These are phyloP conservation scores for Trametes elegans DNA, from an alignment of 768 basidiomycete species.

Conservation along the genomic window DNA sequence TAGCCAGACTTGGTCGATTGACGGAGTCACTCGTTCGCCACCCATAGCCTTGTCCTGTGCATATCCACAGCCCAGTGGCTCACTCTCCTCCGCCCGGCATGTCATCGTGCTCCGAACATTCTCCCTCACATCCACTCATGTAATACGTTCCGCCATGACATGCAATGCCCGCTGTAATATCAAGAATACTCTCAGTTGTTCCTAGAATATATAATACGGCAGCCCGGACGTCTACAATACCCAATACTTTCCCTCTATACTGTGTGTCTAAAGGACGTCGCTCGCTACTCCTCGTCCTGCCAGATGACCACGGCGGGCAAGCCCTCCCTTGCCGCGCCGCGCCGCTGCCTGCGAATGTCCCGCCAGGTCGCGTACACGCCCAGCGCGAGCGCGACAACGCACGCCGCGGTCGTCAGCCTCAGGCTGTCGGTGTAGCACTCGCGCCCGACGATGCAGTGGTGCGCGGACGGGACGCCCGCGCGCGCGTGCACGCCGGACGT, in stretches of 20 bases:
- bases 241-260: not conserved
- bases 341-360: slow-evolving; percentile 31
- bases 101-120: too few relatives aligned
- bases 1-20: too few relatives aligned
- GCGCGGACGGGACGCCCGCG: slow-evolving; percentile 28
- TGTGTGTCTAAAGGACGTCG: too few relatives aligned
- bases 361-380: slow-evolving; percentile 52
- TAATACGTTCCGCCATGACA: too few relatives aligned
- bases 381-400: slow-evolving; percentile 43
- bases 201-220: too few relatives aligned
- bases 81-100: too few relatives aligned
- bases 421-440: slow-evolving; percentile 61
- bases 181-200: too few relatives aligned
- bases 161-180: too few relatives aligned
- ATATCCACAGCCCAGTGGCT: too few relatives aligned
- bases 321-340: slow-evolving; percentile 2
- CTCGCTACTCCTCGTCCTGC: slow-evolving; percentile 23
- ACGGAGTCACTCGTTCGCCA: too few relatives aligned
- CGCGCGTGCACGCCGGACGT: not conserved
- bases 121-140: too few relatives aligned
- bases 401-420: slow-evolving; percentile 46
- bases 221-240: not conserved
- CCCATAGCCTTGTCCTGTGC: too few relatives aligned
- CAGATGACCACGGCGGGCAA: slow-evolving; percentile 20
- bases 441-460: slow-evolving; percentile 55